Conservation (phyloP, 2,329 filamentous ascomycete genomes). For the Xylariales sp. region DNA sequence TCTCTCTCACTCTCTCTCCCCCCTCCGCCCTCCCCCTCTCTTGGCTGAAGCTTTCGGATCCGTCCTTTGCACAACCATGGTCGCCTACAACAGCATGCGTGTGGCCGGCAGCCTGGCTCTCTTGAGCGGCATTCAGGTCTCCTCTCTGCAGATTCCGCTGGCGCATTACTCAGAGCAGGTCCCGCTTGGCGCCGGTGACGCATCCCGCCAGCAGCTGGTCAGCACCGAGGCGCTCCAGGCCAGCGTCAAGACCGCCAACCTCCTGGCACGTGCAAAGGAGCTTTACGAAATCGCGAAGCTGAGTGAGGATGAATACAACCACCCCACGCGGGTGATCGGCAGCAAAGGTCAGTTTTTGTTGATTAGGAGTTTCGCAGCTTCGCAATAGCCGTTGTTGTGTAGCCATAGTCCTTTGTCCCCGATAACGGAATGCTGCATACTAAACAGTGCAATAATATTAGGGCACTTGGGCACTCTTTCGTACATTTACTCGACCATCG, state of each 20-base stretch:
- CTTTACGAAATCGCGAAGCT: conserved; percentile 60
- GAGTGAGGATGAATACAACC: conserved; percentile 56
- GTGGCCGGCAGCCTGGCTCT: conserved; percentile 7
- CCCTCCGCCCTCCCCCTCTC: too few species aligned
- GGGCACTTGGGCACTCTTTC: conserved; percentile 62
- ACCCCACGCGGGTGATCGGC: conserved; percentile 68
- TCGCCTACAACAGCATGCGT: conserved; percentile 7
- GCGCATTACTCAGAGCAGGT: conserved; percentile 16
- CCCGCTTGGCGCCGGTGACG: conserved; percentile 6
- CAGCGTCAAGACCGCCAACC: conserved; percentile 49
- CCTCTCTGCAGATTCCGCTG: conserved; percentile 19
- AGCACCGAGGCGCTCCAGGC: conserved; percentile 52
- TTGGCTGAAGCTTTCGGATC: too few species aligned
- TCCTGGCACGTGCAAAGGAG: conserved; percentile 54
- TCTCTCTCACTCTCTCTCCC: too few species aligned
- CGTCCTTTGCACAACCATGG: conserved; percentile 3
- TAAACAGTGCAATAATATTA: too few species aligned
- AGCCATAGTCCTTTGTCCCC: too few species aligned
- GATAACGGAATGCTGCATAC: too few species aligned
- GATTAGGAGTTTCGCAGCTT: not conserved
- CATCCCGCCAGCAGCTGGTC: conserved; percentile 33
- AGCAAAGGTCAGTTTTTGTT: conserved; percentile 48
- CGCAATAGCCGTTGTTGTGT: not conserved
- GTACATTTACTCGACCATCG: conserved; percentile 55
- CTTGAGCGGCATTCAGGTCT: conserved; percentile 10